A percentile compares a stretch with the other conserved stretches of the same genome.
phyloP scores from a whole-genome alignment of 2,329 filamentous ascomycete genomes.

The Ascomycota sp. region DNA sequence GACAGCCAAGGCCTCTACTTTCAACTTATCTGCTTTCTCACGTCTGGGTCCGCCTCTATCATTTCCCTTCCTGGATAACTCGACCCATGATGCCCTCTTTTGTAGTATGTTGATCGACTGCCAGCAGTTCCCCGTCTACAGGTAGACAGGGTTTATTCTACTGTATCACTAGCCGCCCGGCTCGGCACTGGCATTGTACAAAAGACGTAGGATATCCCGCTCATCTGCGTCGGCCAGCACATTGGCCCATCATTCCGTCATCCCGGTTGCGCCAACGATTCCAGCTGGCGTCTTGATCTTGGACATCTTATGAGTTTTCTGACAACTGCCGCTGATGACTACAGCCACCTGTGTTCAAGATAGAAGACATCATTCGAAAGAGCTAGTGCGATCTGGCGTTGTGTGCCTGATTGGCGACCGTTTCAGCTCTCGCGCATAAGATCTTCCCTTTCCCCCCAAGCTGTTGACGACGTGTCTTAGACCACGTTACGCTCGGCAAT shows the following conservation, averaged over 20 bases:
- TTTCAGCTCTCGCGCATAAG: no score
- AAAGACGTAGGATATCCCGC: constrained; percentile 5
- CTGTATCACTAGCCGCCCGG: constrained; percentile 7
- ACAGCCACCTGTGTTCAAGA: no score
- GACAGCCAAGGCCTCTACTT: constrained; percentile 1
- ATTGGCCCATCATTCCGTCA: not conserved
- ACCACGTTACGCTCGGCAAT: no score
- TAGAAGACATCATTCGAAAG: no score
- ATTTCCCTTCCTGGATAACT: constrained; percentile 19
- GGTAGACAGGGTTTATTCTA: constrained; percentile 3
- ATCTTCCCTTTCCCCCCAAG: no score
- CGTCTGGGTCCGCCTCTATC: constrained; percentile 11
- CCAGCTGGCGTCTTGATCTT: no score
- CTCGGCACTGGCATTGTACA: constrained; percentile 12
- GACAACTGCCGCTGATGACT: no score
- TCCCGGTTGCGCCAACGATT: no score
- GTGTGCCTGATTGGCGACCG: no score
- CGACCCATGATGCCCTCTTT: constrained; percentile 15
- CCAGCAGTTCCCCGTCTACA: constrained; percentile 3
- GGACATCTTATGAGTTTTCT: no score
- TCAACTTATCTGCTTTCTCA: constrained; percentile 1
- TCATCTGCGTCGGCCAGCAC: constrained; percentile 1
- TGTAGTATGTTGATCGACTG: constrained; percentile 9
- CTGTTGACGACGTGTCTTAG: no score
- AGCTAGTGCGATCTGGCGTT: no score